Percentiles rank a stretch among this genome's conserved stretches.
These are phyloP conservation scores for Erysimum cheiri DNA, from an alignment of 441 rosid genomes.

Conservation along the genomic window DNA sequence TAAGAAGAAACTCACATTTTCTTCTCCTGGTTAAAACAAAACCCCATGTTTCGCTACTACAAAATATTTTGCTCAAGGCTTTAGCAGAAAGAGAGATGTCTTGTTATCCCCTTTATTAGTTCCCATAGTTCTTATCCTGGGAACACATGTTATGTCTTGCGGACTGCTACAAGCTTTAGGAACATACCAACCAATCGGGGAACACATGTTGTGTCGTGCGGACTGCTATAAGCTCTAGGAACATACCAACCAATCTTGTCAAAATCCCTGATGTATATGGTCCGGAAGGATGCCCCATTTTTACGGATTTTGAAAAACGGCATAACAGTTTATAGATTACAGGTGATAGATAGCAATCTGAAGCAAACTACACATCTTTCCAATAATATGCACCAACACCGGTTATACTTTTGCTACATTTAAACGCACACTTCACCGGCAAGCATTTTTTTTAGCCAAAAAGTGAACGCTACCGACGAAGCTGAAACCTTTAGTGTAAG, in stretches of 20 bases:
- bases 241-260: no score
- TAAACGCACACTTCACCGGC: neutral
- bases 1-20: conserved; percentile 8
- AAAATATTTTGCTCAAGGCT: neutral
- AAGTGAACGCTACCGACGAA: no score
- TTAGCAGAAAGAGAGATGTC: conserved; percentile 1
- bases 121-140: neutral
- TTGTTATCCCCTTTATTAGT: neutral
- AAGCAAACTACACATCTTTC: neutral
- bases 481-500: neutral
- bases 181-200: neutral
- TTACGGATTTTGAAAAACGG: neutral
- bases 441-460: no score
- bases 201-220: no score
- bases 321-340: neutral
- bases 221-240: no score
- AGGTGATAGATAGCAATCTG: neutral
- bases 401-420: neutral
- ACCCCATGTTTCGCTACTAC: neutral
- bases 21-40: neutral
- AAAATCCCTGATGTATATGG: neutral
- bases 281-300: neutral
- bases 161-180: conserved; percentile 3
- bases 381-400: neutral
- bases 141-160: neutral